Evolutionary conservation across 1,284 basidiomycete species (phyloP), one percentile per base, ranked within the genome.

Genomic region (Inonotus obliquus): DNA sequence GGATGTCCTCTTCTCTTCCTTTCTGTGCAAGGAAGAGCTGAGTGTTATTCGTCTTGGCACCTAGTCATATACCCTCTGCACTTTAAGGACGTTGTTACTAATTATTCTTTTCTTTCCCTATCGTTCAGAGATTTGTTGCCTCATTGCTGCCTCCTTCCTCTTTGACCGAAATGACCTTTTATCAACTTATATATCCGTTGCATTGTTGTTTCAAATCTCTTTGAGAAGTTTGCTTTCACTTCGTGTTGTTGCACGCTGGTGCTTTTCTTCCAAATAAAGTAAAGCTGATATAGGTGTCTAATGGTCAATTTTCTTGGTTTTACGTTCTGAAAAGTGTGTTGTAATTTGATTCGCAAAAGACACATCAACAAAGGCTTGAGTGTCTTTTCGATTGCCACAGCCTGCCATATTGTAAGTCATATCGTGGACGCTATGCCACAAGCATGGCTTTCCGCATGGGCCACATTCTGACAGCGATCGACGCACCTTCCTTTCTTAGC

Each of bases 31-130:
- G 13, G 27, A 23, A 17, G 29, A 57, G n/a, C 27, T 14, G 38
- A 35, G 38, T 57, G 41, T 21, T 17, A 14, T 52, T 4, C 29
- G 51, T 52, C 32, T 19, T n/a, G 23, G 19, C 29, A 29, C 56
- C 47, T 32, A 25, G 48, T 47, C 35, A 48, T 45, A 57, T 57
- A 57, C 56, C 56, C 56, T 17, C 13, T 47, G 9, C 39, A 57
- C 38, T 32, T 25, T 45, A 57, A 57, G 39, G 44, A 47, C 56
- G 11, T 37, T 57, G 39, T 45, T 48, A 4, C 29, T 45, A 55
- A 55, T 55, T 7, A 21, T 35, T 57, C 39, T 47, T 57, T 14
- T 32, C 27, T 48, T 48, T 38, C 44, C n/a, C 9, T 4, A 9
- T 32, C 32, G 32, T 32, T 32, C 32, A 32, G 32, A 32, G 32